Evolutionary conservation across 2,329 filamentous ascomycete species (phyloP).

Genomic region (Rhynchosporium agropyri): DNA sequence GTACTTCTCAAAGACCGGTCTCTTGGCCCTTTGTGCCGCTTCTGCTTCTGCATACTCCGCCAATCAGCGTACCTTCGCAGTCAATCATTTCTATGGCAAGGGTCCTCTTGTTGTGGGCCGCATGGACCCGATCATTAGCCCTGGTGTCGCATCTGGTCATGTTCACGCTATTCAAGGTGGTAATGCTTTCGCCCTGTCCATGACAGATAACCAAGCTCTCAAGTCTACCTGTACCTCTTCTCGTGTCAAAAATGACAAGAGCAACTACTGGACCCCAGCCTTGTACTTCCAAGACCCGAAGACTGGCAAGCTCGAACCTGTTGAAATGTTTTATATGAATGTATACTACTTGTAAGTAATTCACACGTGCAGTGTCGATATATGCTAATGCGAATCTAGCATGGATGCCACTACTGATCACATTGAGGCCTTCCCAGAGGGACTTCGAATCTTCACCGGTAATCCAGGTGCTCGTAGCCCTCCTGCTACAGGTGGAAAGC

Average conservation of each 20-base stretch:
- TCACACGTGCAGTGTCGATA: not conserved
- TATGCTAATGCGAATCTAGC: conserved; percentile 44
- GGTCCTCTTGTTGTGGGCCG: conserved; percentile 64
- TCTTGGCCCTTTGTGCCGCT: conserved; percentile 32
- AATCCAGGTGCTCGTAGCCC: conserved; percentile 65
- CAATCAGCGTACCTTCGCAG: conserved; percentile 60
- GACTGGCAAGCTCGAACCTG: conserved; percentile 63
- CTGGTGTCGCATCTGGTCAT: conserved; percentile 63
- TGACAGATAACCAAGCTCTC: conserved; percentile 61
- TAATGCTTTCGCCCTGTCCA: conserved; percentile 50
- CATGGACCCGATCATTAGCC: conserved; percentile 75
- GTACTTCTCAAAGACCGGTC: conserved; percentile 32
- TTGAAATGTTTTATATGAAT: conserved; percentile 68
- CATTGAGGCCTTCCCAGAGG: conserved; percentile 72
- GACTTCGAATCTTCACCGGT: conserved; percentile 82
- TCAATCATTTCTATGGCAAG: conserved; percentile 70
- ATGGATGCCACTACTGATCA: conserved; percentile 66
- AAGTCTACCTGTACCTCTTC: conserved; percentile 78
- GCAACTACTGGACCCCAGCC: conserved; percentile 83
- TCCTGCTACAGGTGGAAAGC: conserved; percentile 54
- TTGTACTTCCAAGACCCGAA: conserved; percentile 72
- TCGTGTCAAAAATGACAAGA: conserved; percentile 77
- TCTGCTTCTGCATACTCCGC: conserved; percentile 33
- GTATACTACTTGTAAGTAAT: conserved; percentile 72
- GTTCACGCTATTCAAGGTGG: conserved; percentile 77